Evolutionary conservation across 805 yeast genomes (phyloP).

Genomic region (Blastobotrys mokoenaii): DNA sequence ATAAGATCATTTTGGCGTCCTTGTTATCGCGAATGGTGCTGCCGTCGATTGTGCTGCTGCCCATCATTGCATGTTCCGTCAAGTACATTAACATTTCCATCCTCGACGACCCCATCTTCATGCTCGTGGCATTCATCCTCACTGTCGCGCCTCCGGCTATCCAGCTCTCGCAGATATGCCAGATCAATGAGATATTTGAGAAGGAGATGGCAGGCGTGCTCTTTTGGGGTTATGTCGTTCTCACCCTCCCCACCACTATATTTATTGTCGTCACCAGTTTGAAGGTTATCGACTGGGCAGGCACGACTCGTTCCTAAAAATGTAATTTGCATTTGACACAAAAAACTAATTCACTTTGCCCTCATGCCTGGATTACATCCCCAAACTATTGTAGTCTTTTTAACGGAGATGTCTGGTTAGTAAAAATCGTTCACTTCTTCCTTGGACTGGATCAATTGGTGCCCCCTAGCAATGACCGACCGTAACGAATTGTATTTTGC

Average conservation of each 20-base stretch:
- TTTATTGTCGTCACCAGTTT: conserved; percentile 46
- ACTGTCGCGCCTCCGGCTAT: conserved; percentile 63
- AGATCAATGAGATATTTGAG: conserved; percentile 50
- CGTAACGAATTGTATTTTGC: background rate
- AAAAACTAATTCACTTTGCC: background rate
- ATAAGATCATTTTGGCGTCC: conserved; percentile 42
- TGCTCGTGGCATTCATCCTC: conserved; percentile 49
- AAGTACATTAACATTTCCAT: conserved; percentile 41
- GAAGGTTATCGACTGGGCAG: conserved; percentile 48
- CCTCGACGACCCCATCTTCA: conserved; percentile 49
- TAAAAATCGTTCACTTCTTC: background rate
- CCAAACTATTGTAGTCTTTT: too few relatives aligned
- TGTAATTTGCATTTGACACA: too few relatives aligned
- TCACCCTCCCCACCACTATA: conserved; percentile 53
- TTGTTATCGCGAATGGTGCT: conserved; percentile 51
- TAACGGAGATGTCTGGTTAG: too few relatives aligned
- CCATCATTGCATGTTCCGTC: conserved; percentile 44
- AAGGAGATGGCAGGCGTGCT: conserved; percentile 57
- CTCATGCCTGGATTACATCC: background rate
- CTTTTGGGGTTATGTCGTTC: conserved; percentile 58
- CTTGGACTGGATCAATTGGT: background rate
- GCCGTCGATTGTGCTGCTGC: conserved; percentile 48
- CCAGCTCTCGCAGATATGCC: conserved; percentile 58
- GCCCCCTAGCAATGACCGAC: background rate
- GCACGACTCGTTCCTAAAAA: conserved; percentile 15